These are phyloP conservation scores for Nepenthes mirabilis DNA, from an alignment of 148 eudicot species.

Conservation along the genomic window DNA sequence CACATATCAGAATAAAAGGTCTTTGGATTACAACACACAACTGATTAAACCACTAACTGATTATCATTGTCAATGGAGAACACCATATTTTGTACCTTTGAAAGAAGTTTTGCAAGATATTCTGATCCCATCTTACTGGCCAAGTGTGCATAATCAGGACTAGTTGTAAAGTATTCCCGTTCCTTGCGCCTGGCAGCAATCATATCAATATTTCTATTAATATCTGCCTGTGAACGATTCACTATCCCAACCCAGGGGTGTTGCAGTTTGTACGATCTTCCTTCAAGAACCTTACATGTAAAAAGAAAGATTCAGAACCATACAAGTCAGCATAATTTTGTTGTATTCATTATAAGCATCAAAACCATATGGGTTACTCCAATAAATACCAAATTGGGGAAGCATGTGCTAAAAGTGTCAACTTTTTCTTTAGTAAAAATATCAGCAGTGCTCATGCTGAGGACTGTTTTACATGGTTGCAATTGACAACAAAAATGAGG, in stretches of 20 bases:
- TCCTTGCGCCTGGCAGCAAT: slow-evolving; percentile 18
- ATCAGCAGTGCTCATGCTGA: too few species aligned
- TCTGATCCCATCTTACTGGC: slow-evolving; percentile 18
- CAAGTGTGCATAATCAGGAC: slow-evolving; percentile 13
- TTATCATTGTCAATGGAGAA: background rate
- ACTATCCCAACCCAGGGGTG: slow-evolving; percentile 26
- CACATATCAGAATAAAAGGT: background rate
- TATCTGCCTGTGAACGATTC: slow-evolving; percentile 27
- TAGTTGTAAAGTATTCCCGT: slow-evolving; percentile 14
- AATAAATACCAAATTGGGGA: too few species aligned
- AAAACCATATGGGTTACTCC: too few species aligned
- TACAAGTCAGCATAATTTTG: background rate
- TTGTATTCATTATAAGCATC: too few species aligned
- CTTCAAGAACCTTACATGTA: slow-evolving; percentile 15
- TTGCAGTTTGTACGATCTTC: slow-evolving; percentile 20
- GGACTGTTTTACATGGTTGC: too few species aligned
- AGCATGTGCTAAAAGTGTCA: too few species aligned
- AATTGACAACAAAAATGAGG: too few species aligned
- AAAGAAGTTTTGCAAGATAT: slow-evolving; percentile 16
- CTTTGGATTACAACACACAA: background rate
- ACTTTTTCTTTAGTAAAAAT: too few species aligned
- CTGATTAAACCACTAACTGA: background rate
- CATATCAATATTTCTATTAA: slow-evolving; percentile 19
- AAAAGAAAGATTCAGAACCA: background rate
- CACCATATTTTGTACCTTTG: slow-evolving; percentile 5